Evolutionary conservation across 2,329 filamentous ascomycete species (phyloP).

Genomic region (Colletotrichum sp.): DNA sequence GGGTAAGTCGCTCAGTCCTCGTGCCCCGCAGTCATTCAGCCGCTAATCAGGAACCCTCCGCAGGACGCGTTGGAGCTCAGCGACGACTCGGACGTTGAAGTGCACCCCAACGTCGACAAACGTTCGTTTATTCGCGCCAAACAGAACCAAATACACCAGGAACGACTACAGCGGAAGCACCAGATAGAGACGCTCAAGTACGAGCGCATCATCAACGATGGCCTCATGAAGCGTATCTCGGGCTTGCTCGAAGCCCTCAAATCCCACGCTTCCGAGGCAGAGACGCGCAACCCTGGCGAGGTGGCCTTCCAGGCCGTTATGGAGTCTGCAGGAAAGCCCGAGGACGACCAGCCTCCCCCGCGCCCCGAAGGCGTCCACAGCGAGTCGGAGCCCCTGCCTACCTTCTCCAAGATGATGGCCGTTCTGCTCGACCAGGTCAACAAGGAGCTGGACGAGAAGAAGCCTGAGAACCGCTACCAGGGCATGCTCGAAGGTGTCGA

Average conservation of each 20-base stretch:
- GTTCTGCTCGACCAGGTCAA: slow-evolving; percentile 94
- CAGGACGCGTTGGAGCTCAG: slow-evolving; percentile 93
- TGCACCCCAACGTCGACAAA: slow-evolving; percentile 99
- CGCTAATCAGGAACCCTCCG: slow-evolving; percentile 3
- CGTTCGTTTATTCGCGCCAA: slow-evolving; percentile 98
- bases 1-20: slow-evolving; percentile 51
- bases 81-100: slow-evolving; percentile 97
- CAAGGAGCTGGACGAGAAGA: slow-evolving; percentile 78
- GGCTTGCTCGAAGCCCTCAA: slow-evolving; percentile 76
- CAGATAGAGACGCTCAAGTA: slow-evolving; percentile 93
- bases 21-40: not conserved
- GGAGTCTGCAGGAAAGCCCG: slow-evolving; percentile 74
- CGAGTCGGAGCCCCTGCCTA: slow-evolving; percentile 75
- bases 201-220: slow-evolving; percentile 91
- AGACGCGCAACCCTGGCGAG: slow-evolving; percentile 73
- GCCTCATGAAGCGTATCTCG: slow-evolving; percentile 83
- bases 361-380: slow-evolving; percentile 81
- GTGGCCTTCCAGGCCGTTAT: slow-evolving; percentile 90
- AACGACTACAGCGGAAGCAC: slow-evolving; percentile 82
- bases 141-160: slow-evolving; percentile 94
- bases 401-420: slow-evolving; percentile 98
- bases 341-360: slow-evolving; percentile 76
- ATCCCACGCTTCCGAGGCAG: slow-evolving; percentile 72
- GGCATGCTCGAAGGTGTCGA: slow-evolving; percentile 81
- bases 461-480: slow-evolving; percentile 67